Evolutionary conservation across 345 rosid genomes (phyloP).

Genomic region (Salix arbutifolia): DNA sequence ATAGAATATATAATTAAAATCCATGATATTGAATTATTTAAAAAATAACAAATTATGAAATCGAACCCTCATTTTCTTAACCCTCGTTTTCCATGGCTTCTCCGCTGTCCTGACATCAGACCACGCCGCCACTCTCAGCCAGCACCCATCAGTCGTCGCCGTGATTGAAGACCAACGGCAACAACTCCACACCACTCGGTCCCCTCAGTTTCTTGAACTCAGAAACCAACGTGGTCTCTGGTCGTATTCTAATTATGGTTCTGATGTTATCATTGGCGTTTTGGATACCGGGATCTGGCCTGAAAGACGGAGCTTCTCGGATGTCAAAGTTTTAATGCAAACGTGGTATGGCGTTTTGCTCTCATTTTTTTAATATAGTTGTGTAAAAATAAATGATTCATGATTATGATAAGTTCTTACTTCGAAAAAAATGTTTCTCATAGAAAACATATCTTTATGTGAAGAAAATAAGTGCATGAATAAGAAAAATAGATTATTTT

Average conservation of each 20-base stretch:
- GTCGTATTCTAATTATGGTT: conserved; percentile 87
- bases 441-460: too few relatives aligned
- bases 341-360: too few relatives aligned
- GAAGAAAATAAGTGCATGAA: too few relatives aligned
- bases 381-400: too few relatives aligned
- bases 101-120: conserved; percentile 53
- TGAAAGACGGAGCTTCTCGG: conserved; percentile 70
- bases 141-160: conserved; percentile 64
- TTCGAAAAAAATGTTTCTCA: too few relatives aligned
- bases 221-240: conserved; percentile 75
- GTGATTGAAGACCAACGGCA: conserved; percentile 66
- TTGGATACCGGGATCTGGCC: conserved; percentile 90
- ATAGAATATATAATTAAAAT: too few relatives aligned
- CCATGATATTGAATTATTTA: too few relatives aligned
- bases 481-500: too few relatives aligned
- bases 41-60: background rate
- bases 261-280: conserved; percentile 72
- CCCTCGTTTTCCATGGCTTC: conserved; percentile 93
- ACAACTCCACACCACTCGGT: conserved; percentile 77
- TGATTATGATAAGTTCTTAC: too few relatives aligned
- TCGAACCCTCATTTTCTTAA: conserved; percentile 74
- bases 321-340: too few relatives aligned
- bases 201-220: conserved; percentile 82
- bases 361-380: too few relatives aligned
- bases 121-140: conserved; percentile 40